phyloP scores from a whole-genome alignment of 73 alveolate species.

The Uronychia setigera region DNA sequence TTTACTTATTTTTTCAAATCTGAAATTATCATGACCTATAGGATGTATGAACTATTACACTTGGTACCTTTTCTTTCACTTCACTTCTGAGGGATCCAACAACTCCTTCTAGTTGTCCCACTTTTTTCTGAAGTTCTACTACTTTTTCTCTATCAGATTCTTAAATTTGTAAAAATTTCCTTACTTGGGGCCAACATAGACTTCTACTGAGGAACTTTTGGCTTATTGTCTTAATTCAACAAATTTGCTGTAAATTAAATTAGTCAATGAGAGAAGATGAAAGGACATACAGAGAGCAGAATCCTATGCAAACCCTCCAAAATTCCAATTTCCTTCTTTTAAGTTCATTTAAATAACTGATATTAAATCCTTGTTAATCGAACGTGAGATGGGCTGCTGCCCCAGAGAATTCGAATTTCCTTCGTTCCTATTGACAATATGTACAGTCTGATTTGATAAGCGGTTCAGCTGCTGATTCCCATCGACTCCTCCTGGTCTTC shows the following conservation, averaged over 20 bases:
- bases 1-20: background rate
- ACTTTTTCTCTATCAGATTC: background rate
- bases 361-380: too few species aligned
- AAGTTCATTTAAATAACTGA: background rate
- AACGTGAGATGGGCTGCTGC: too few species aligned
- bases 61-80: background rate
- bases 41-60: background rate
- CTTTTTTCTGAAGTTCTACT: background rate
- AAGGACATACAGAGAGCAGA: background rate
- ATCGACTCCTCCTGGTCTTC: too few species aligned
- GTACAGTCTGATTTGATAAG: too few species aligned
- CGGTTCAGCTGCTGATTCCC: too few species aligned
- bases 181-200: background rate
- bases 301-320: background rate
- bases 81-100: background rate
- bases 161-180: background rate
- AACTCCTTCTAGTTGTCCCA: background rate
- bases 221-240: too few species aligned
- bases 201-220: background rate
- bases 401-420: too few species aligned
- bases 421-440: too few species aligned
- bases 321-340: background rate
- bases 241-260: background rate
- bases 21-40: background rate
- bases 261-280: background rate